Percentiles rank a stretch among this genome's conserved stretches.
These are phyloP conservation scores for Pestalotiopsis sp. DNA, from an alignment of 2,329 filamentous ascomycete genomes.

Conservation along the genomic window DNA sequence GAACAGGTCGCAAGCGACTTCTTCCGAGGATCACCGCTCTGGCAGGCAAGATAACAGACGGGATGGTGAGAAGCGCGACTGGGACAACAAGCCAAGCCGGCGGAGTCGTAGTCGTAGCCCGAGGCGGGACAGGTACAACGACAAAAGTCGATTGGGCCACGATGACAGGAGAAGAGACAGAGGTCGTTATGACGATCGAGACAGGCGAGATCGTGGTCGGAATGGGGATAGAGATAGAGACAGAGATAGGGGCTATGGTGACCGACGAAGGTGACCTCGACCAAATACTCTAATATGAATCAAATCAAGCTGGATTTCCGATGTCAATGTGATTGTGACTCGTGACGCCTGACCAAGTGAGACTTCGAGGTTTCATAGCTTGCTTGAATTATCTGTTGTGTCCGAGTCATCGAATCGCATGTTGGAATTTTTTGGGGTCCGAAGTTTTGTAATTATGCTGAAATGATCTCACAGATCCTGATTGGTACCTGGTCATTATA, in stretches of 20 bases:
- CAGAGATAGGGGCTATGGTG: slow-evolving; percentile 19
- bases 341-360: too few relatives aligned
- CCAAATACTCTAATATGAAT: background rate
- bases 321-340: background rate
- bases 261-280: slow-evolving; percentile 23
- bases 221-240: slow-evolving; percentile 24
- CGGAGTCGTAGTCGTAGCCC: slow-evolving; percentile 34
- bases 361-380: too few relatives aligned
- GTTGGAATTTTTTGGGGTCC: background rate
- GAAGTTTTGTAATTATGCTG: background rate
- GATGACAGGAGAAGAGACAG: slow-evolving; percentile 18
- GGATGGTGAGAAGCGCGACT: slow-evolving; percentile 25
- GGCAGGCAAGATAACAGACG: slow-evolving; percentile 27
- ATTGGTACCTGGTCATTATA: slow-evolving; percentile 63
- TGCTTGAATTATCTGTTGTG: too few relatives aligned
- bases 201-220: slow-evolving; percentile 22
- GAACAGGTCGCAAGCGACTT: slow-evolving; percentile 41
- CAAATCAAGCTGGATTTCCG: background rate
- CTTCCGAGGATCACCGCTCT: slow-evolving; percentile 25
- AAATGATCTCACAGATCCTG: slow-evolving; percentile 50
- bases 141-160: slow-evolving; percentile 11
- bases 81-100: slow-evolving; percentile 30
- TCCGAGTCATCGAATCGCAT: too few relatives aligned
- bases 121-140: slow-evolving; percentile 21
- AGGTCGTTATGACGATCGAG: slow-evolving; percentile 20